Evolutionary conservation across 2,329 filamentous ascomycete species (phyloP).

Genomic region (Neopestalotiopsis clavispora): DNA sequence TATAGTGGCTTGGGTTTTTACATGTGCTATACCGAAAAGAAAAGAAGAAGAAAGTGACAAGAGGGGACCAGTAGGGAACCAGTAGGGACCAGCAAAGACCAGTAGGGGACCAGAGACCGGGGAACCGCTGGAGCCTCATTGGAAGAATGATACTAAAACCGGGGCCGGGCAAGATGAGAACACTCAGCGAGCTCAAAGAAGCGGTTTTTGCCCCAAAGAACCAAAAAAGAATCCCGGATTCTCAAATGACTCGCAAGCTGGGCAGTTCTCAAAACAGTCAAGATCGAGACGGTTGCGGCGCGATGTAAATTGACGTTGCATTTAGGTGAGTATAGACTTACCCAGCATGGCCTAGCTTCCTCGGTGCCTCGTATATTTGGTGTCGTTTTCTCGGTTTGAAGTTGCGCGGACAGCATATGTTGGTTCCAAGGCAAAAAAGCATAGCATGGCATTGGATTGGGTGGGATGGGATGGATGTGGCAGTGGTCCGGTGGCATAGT

Average conservation of each 20-base stretch:
- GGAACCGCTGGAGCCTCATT: not conserved
- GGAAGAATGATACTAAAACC: not conserved
- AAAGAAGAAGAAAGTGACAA: not conserved
- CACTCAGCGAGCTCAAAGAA: no score
- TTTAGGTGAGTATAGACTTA: conserved; percentile 5
- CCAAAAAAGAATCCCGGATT: not conserved
- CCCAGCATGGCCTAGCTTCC: not conserved
- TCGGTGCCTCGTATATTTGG: conserved; percentile 6
- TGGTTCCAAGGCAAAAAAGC: not conserved
- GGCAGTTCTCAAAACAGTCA: conserved; percentile 10
- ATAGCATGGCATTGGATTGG: not conserved
- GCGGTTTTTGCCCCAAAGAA: conserved; percentile 1
- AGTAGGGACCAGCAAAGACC: not conserved
- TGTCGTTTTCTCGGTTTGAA: not conserved
- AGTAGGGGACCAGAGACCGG: not conserved
- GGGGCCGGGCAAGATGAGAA: not conserved
- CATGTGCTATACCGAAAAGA: not conserved
- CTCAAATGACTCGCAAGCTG: not conserved
- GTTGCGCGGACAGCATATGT: not conserved
- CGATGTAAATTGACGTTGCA: conserved; percentile 13
- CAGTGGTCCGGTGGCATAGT: not conserved
- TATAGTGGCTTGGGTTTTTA: conserved; percentile 6
- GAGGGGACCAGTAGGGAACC: not conserved
- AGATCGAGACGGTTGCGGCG: conserved; percentile 6
- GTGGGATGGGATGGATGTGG: not conserved